These are phyloP conservation scores for Panus rudis DNA, from an alignment of 768 basidiomycete species.

Conservation along the genomic window DNA sequence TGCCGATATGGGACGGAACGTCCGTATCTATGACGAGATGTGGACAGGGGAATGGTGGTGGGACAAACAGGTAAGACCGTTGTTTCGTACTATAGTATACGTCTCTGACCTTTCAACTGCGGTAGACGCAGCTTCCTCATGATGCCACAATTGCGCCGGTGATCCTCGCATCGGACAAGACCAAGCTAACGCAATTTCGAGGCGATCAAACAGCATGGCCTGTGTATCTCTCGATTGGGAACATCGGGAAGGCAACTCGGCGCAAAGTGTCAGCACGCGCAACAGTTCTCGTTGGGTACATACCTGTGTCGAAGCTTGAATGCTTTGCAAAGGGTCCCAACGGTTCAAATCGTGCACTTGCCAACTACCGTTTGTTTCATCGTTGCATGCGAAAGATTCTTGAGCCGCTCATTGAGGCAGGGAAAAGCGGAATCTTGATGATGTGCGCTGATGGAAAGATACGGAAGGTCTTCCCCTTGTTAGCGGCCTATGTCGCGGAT, in stretches of 20 bases:
- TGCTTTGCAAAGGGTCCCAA: no score
- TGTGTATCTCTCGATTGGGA: constrained; percentile 37
- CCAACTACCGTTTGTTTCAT: constrained; percentile 29
- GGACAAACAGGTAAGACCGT: constrained; percentile 15
- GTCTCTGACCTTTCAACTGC: constrained; percentile 6
- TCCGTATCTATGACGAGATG: constrained; percentile 16
- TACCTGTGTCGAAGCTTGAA: constrained; percentile 29
- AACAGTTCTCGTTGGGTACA: constrained; percentile 32
- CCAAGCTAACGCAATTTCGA: constrained; percentile 31
- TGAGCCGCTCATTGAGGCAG: constrained; percentile 23
- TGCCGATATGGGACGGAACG: constrained; percentile 13
- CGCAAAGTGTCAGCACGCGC: constrained; percentile 29
- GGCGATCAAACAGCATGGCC: constrained; percentile 38
- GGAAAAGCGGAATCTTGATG: constrained; percentile 26
- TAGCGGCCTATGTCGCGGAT: constrained; percentile 33
- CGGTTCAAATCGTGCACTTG: constrained; percentile 15
- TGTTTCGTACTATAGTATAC: not conserved
- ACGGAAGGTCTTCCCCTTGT: constrained; percentile 29
- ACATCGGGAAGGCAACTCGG: constrained; percentile 33
- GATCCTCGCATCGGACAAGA: constrained; percentile 42
- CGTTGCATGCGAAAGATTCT: constrained; percentile 29
- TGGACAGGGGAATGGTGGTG: constrained; percentile 22
- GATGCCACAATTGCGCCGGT: constrained; percentile 30
- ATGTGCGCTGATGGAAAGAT: constrained; percentile 29
- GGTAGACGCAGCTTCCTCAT: constrained; percentile 9